Evolutionary conservation across 2,329 filamentous ascomycete genomes (phyloP), one percentile per base, ranked within the genome.

Genomic region (Allantophomopsis lycopodina): DNA sequence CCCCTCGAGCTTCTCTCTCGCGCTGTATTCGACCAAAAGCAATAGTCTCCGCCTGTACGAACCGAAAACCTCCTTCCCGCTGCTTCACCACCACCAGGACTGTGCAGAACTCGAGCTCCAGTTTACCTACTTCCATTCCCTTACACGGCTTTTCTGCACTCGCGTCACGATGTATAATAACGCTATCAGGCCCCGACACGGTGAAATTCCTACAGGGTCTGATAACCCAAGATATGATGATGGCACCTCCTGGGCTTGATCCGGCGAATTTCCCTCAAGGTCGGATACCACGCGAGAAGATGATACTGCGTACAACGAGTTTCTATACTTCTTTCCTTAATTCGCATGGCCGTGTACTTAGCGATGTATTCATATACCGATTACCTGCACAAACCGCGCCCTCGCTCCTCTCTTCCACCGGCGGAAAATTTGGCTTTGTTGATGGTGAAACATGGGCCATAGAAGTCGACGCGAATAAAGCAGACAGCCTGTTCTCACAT

Each of bases 331-430:
- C 79, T 0, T 94, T 98, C 53, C 68, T 98, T 33, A 94, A 83
- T 48, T 85, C 89, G 7, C 75, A 76, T 44, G 91, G 91, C 33
- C 75, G 88, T 42, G 72, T 98, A 8, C 65, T 95, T 34, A 75
- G 89, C 63, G 91, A 98, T 61, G 82, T 87, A 39, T 94, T 96
- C 59, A 68, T 98, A 36, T 95, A 94, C 65, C 62, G 73, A 53
- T 60, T 35, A 53, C 58, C 36, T 50, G 50, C 16, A 35, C 51
- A 12, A 42, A 39, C 34, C 50, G 50, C 15, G 50, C 21, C 28
- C 6, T 30, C 13, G n/a, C 7, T 32, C 7, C 32, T 34, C 8
- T 28, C 23, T 10, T 41, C 50, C 37, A 21, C 15, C 2, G 42
- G 39, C 4, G 33, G 36, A 14, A 13, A 40, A 7, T 13, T 35